Conservation (phyloP, 257 asterid genomes). For the Jaltomata sinuosa region DNA sequence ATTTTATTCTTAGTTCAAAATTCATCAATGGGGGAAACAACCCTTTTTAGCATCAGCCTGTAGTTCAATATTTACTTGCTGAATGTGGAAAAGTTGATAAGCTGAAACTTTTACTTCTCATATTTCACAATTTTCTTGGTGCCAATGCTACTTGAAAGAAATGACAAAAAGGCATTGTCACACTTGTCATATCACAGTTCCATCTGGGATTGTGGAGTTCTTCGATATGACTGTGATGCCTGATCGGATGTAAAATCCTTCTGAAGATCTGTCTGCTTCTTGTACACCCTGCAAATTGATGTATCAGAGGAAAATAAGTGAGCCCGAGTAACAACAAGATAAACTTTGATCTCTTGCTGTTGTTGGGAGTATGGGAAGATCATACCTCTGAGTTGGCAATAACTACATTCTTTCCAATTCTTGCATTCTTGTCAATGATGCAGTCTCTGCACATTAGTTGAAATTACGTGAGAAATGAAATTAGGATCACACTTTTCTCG, state of each 20-base stretch:
- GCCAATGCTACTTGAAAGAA: background rate
- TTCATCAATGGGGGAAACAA: background rate
- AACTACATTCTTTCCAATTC: slow-evolving; percentile 79
- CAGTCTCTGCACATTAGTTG: slow-evolving; percentile 47
- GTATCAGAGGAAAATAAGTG: slow-evolving; percentile 4
- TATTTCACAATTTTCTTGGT: background rate
- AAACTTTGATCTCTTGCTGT: background rate
- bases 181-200: slow-evolving; percentile 47
- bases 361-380: background rate
- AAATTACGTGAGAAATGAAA: background rate
- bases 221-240: slow-evolving; percentile 63
- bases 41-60: background rate
- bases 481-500: background rate
- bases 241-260: slow-evolving; percentile 88
- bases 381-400: slow-evolving; percentile 85
- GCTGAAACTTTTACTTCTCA: background rate
- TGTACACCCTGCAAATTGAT: slow-evolving; percentile 65
- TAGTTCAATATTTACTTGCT: background rate
- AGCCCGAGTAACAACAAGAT: background rate
- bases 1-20: background rate
- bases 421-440: slow-evolving; percentile 91
- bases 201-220: slow-evolving; percentile 77
- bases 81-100: background rate
- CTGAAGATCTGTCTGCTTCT: slow-evolving; percentile 93
- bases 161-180: background rate